These are phyloP conservation scores for Pouteria glomerata DNA, from an alignment of 148 eudicot species.

Conservation along the genomic window DNA sequence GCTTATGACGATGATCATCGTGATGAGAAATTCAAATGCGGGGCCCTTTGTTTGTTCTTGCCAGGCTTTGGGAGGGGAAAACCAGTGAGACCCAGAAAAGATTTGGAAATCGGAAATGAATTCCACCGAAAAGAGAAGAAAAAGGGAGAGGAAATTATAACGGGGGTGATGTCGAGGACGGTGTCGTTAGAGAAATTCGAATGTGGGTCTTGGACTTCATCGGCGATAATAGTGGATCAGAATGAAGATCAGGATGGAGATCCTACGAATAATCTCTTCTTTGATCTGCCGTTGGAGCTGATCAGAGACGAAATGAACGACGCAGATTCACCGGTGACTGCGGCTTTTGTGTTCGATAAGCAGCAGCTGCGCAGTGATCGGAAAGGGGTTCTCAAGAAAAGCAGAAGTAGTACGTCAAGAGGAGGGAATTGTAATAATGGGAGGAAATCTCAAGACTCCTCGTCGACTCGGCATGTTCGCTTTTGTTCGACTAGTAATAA, in stretches of 20 bases:
- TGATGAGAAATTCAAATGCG: conserved; percentile 68
- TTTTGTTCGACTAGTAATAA: conserved; percentile 39
- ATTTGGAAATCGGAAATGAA: not conserved
- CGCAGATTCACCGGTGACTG: conserved; percentile 58
- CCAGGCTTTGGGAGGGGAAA: conserved; percentile 73
- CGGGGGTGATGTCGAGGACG: conserved; percentile 43
- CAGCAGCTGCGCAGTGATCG: conserved; percentile 22
- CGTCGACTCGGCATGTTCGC: conserved; percentile 37
- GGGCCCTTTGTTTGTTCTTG: conserved; percentile 70
- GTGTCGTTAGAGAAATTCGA: conserved; percentile 81
- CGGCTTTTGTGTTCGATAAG: conserved; percentile 73
- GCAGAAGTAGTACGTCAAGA: not conserved
- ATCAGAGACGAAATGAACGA: conserved; percentile 60
- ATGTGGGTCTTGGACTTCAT: conserved; percentile 71
- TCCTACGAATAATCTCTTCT: conserved; percentile 40
- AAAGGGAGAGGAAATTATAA: not conserved
- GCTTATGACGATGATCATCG: conserved; percentile 24
- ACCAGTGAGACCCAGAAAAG: conserved; percentile 34
- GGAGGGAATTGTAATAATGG: not conserved
- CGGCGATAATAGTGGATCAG: conserved; percentile 24
- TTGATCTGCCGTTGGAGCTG: conserved; percentile 80
- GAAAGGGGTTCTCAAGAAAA: conserved; percentile 30
- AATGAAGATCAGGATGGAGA: conserved; percentile 26
- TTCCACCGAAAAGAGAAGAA: no score
- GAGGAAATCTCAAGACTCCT: conserved; percentile 30